A percentile compares a stretch with the other conserved stretches of the same genome.
These are phyloP conservation scores for Sphaerulina populicola DNA, from an alignment of 2,329 filamentous ascomycete genomes.

Conservation along the genomic window DNA sequence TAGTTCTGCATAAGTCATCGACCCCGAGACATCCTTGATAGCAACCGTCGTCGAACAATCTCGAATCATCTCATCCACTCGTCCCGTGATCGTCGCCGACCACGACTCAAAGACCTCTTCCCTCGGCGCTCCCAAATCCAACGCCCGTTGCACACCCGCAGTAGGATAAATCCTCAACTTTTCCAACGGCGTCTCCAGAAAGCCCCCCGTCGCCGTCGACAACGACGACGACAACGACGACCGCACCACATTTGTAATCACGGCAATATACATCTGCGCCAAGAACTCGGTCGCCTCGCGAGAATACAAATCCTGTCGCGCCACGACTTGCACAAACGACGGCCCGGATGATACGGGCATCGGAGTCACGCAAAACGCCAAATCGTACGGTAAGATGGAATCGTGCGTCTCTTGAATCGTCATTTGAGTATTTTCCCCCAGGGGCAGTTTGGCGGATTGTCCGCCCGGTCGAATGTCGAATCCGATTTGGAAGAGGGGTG, in stretches of 20 bases:
- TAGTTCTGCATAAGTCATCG: conserved; percentile 14
- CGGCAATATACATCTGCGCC: conserved; percentile 11
- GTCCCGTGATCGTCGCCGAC: conserved; percentile 14
- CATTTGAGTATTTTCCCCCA: conserved; percentile 12
- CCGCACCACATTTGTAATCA: conserved; percentile 9
- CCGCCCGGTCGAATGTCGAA: conserved; percentile 26
- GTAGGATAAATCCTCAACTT: conserved; percentile 10
- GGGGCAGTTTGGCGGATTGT: conserved; percentile 8
- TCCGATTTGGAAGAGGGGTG: conserved; percentile 34
- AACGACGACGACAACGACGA: not conserved
- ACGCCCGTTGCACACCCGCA: conserved; percentile 6
- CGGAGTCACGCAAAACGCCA: conserved; percentile 14
- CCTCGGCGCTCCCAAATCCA: conserved; percentile 8
- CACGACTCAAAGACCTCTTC: conserved; percentile 1
- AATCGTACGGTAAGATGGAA: conserved; percentile 12
- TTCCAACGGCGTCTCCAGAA: not conserved
- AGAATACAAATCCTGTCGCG: conserved; percentile 16
- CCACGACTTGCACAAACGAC: conserved; percentile 14
- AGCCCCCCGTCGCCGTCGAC: too few relatives aligned
- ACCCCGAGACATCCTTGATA: conserved; percentile 5
- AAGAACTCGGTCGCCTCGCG: conserved; percentile 13
- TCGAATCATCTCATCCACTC: conserved; percentile 7
- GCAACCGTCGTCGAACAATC: conserved; percentile 1
- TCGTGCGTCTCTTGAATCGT: conserved; percentile 7
- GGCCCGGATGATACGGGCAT: conserved; percentile 11